Conservation (phyloP, 2,329 filamentous ascomycete genomes). For the Scytalidium lignicola region DNA sequence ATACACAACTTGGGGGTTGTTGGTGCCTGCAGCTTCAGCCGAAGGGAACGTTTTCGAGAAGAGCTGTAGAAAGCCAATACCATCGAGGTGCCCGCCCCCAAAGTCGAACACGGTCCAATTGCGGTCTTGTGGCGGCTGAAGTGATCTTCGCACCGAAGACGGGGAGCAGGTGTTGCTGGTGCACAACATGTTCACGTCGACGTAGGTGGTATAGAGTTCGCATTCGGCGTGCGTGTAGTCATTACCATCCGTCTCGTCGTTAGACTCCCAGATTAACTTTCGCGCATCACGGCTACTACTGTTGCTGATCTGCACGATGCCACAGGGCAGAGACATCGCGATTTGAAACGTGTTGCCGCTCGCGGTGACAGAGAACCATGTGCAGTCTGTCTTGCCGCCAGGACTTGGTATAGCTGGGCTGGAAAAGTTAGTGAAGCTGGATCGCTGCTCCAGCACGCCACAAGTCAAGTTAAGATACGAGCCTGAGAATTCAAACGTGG, state of each 20-base stretch:
- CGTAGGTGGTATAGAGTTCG: not conserved
- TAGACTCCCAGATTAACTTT: not conserved
- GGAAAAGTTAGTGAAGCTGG: not conserved
- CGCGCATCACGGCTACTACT: not conserved
- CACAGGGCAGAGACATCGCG: not conserved
- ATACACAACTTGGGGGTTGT: not conserved
- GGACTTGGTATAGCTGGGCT: not conserved
- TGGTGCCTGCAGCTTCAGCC: not conserved
- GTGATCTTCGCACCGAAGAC: not conserved
- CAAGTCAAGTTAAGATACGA: not conserved
- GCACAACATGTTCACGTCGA: not conserved
- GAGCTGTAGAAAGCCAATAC: not conserved
- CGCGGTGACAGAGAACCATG: not conserved
- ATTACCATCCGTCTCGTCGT: not conserved
- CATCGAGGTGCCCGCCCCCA: not conserved
- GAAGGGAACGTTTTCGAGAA: not conserved
- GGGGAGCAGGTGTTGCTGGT: not conserved
- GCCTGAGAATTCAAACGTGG: not conserved
- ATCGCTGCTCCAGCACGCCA: not conserved
- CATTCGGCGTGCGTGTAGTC: not conserved
- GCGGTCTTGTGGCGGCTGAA: not conserved
- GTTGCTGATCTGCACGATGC: not conserved
- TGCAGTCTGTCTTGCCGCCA: not conserved
- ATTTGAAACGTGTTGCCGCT: not conserved
- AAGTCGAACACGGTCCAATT: not conserved